Evolutionary conservation across 2,329 filamentous ascomycete species (phyloP), one percentile per base, ranked within the genome.

Genomic region (Fusarium keratoplasticum): DNA sequence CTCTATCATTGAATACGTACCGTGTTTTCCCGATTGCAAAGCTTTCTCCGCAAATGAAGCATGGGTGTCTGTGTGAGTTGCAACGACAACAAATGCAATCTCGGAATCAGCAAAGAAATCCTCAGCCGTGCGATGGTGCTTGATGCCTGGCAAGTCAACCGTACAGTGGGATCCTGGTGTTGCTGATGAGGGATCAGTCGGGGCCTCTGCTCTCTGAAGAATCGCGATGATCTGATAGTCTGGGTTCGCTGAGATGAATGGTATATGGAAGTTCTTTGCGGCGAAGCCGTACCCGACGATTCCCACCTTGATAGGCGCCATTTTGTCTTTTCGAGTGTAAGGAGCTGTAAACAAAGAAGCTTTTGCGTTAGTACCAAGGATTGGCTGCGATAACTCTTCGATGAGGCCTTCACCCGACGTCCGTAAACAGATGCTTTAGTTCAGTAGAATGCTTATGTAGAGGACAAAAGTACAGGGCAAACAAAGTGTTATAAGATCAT

Each of bases 11-110:
- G 6, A 58, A 38, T 5, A 9, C 2, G 6, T 58, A 77, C 76
- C 75, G 20, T 77, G 75, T 6, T 77, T 77, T 0, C 75, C 76
- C 2, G 72, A 54, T 0, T 31, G 25, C 1, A 77, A 44, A 1
- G 76, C 67, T 10, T 75, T 63, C 22, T 77, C 72, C 0, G 72
- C 76, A 33, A 77, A 77, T 0, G 38, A 18, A 0, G 72, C 70
- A 38, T 77, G 76, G 0, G 76, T 77, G 35, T 77, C 74, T 6
- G 67, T 59, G 3, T 66, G 75, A 0, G 75, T 76, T 5, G 68
- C 76, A 29, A 94, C 84, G 33, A 92, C 83, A 2, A 93, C 89
- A 2, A 93, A 83, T 70, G 92, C 88, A 22, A 93, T 87, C 0
- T 82, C 83, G 0, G 83, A 62, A 77, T 93, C 91, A 65, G 87